These are phyloP conservation scores for Eucalyptus polybractea DNA, from an alignment of 345 rosid species.

Conservation along the genomic window DNA sequence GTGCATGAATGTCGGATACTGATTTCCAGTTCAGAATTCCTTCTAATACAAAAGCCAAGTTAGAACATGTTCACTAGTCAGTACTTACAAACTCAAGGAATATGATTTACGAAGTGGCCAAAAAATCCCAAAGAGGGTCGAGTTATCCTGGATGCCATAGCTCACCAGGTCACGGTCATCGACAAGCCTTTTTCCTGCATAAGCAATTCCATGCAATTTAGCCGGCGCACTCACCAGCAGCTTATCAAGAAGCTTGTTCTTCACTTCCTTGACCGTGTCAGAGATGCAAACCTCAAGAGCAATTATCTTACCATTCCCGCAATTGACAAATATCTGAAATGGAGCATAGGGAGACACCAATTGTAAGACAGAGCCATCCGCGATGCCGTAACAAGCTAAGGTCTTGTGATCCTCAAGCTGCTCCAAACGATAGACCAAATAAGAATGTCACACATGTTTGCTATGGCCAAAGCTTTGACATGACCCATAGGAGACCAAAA, in stretches of 20 bases:
- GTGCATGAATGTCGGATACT: too few relatives aligned
- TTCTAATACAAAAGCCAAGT: too few relatives aligned
- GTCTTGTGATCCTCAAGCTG: not conserved
- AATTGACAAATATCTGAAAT: not conserved
- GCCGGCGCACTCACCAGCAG: not conserved
- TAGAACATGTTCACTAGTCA: too few relatives aligned
- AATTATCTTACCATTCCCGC: not conserved
- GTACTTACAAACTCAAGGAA: too few relatives aligned
- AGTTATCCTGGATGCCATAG: too few relatives aligned
- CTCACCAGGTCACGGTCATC: too few relatives aligned
- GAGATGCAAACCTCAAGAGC: not conserved
- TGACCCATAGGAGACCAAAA: not conserved
- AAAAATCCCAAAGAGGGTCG: too few relatives aligned
- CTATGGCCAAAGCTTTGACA: not conserved
- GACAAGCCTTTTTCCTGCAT: too few relatives aligned
- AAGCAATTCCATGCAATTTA: too few relatives aligned
- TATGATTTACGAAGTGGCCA: too few relatives aligned
- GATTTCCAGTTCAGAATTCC: too few relatives aligned
- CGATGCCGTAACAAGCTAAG: not conserved
- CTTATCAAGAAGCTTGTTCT: too few relatives aligned
- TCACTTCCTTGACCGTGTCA: not conserved
- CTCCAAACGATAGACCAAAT: not conserved
- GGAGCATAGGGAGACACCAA: not conserved
- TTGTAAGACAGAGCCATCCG: not conserved
- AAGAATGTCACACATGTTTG: not conserved